Conservation (phyloP, 768 basidiomycete species). For the Boletus subcaerulescens region DNA sequence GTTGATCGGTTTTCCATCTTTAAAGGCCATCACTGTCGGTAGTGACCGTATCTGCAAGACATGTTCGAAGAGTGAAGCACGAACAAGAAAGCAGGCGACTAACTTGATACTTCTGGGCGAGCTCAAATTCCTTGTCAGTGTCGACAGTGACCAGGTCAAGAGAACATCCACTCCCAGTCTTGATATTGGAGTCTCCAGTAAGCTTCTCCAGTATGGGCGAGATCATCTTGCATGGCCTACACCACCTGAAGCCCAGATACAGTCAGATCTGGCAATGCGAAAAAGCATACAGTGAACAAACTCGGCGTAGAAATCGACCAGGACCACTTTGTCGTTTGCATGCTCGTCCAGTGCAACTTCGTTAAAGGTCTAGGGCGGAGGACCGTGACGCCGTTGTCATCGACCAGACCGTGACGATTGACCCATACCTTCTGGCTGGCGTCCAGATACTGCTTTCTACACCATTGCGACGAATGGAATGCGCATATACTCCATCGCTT, state of each 20-base stretch:
- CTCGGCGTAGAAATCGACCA: conserved; percentile 84
- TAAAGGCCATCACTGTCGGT: conserved; percentile 81
- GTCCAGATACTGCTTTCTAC: conserved; percentile 40
- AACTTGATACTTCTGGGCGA: conserved; percentile 53
- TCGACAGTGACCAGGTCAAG: conserved; percentile 75
- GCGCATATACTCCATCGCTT: conserved; percentile 19
- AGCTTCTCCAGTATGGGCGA: conserved; percentile 66
- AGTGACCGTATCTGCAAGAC: conserved; percentile 58
- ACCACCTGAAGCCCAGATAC: conserved; percentile 54
- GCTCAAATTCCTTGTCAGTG: conserved; percentile 47
- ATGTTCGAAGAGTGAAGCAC: not conserved
- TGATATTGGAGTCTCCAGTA: conserved; percentile 42
- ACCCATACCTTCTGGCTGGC: conserved; percentile 42
- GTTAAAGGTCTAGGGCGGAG: conserved; percentile 34
- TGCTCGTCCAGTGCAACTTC: conserved; percentile 27
- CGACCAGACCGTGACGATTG: no score
- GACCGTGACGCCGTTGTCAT: not conserved
- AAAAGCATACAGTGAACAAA: conserved; percentile 36
- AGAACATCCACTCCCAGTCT: conserved; percentile 50
- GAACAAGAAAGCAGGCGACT: not conserved
- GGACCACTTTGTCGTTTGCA: conserved; percentile 50
- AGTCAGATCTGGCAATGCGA: conserved; percentile 1
- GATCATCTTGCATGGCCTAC: conserved; percentile 68
- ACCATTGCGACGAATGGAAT: conserved; percentile 41
- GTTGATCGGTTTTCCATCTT: conserved; percentile 53